Percentiles rank a stretch among this genome's conserved stretches.
Conservation (phyloP, 1,139 yeast genomes). For the Pneumocystis carinii region DNA sequence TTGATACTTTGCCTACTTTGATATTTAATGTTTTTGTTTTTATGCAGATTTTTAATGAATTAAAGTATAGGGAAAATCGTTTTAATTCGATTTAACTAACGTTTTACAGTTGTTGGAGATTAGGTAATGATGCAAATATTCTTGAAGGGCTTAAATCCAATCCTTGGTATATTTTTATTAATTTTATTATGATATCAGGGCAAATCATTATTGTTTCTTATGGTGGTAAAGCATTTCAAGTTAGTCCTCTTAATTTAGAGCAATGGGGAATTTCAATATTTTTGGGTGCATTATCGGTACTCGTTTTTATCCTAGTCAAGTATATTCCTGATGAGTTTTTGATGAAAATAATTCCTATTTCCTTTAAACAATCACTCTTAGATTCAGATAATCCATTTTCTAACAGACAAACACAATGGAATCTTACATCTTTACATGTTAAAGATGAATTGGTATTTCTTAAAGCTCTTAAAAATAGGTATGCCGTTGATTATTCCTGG, state of each 20-base stretch:
- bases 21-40: constrained; percentile 94
- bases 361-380: constrained; percentile 22
- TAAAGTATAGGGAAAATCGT: constrained; percentile 20
- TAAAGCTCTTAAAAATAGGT: background rate
- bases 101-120: constrained; percentile 53
- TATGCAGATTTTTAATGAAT: constrained; percentile 89
- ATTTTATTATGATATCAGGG: constrained; percentile 58
- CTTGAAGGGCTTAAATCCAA: constrained; percentile 69
- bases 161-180: constrained; percentile 62
- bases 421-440: background rate
- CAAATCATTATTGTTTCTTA: constrained; percentile 88
- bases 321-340: constrained; percentile 54
- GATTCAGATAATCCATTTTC: background rate
- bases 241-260: constrained; percentile 60
- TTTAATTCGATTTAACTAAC: background rate
- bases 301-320: constrained; percentile 62
- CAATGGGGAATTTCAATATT: constrained; percentile 84
- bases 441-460: background rate
- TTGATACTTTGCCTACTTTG: constrained; percentile 49
- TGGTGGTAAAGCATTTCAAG: constrained; percentile 90
- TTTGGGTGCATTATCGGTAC: constrained; percentile 71
- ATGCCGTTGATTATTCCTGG: background rate
- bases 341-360: constrained; percentile 50
- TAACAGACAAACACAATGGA: background rate
- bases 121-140: constrained; percentile 82